Conservation (phyloP, 306 rosid species). For the Prunus armeniaca region DNA sequence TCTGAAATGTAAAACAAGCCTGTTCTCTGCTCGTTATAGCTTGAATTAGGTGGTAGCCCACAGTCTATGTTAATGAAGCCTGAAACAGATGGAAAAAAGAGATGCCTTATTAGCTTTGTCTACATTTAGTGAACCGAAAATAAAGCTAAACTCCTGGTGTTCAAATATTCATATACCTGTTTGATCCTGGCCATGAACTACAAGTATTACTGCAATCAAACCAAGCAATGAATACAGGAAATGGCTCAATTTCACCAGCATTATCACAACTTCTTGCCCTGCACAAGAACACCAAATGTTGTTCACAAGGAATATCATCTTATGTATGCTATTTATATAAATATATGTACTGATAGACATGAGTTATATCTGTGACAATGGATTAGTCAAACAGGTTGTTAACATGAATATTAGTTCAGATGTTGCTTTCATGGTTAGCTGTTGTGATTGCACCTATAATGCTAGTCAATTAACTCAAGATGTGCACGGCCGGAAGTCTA, state of each 20-base stretch:
- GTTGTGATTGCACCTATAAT: not conserved
- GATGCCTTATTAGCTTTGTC: not conserved
- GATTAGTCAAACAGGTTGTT: not conserved
- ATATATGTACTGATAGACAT: not conserved
- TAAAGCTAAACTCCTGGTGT: not conserved
- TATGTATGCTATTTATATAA: not conserved
- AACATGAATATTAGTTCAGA: not conserved
- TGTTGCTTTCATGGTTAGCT: not conserved
- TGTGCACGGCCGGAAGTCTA: not conserved
- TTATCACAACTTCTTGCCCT: not conserved
- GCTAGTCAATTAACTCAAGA: not conserved
- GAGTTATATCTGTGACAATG: not conserved
- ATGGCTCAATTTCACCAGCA: not conserved
- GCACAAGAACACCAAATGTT: not conserved
- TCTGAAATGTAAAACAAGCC: slow-evolving; percentile 20
- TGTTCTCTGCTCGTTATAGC: slow-evolving; percentile 12
- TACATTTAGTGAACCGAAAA: not conserved
- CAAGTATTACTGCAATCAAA: not conserved
- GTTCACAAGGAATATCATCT: too few relatives aligned
- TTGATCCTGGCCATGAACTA: slow-evolving; percentile 16
- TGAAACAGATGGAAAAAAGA: not conserved
- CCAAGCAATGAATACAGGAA: not conserved
- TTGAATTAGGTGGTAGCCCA: slow-evolving; percentile 7
- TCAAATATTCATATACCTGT: not conserved
- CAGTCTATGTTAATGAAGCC: slow-evolving; percentile 33